phyloP scores from a whole-genome alignment of 2,329 filamentous ascomycete genomes.

The Talaromyces sp. region DNA sequence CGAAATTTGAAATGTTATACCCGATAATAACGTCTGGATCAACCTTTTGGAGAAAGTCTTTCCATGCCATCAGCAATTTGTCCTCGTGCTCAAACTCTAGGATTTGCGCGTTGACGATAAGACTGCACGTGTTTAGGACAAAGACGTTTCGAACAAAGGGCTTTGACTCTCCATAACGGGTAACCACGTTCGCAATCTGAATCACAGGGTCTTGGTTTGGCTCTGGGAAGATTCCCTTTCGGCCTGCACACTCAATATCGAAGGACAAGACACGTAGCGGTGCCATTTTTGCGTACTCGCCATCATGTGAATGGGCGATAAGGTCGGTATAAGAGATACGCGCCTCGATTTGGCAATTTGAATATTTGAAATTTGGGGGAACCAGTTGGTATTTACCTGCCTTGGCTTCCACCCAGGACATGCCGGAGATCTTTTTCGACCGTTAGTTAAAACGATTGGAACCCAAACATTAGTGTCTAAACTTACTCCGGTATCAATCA shows the following conservation, averaged over 20 bases:
- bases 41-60: slow-evolving; percentile 80
- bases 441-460: slow-evolving; percentile 4
- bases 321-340: slow-evolving; percentile 76
- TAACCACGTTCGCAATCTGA: slow-evolving; percentile 96
- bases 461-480: background rate
- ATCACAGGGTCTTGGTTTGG: slow-evolving; percentile 89
- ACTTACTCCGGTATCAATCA: slow-evolving; percentile 86
- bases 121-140: slow-evolving; percentile 83
- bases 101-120: slow-evolving; percentile 92
- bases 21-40: slow-evolving; percentile 98
- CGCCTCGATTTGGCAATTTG: slow-evolving; percentile 95
- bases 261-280: slow-evolving; percentile 90
- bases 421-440: slow-evolving; percentile 66
- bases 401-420: slow-evolving; percentile 94
- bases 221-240: slow-evolving; percentile 96
- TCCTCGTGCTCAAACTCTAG: slow-evolving; percentile 76
- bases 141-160: slow-evolving; percentile 97
- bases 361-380: slow-evolving; percentile 63
- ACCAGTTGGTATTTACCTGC: slow-evolving; percentile 69
- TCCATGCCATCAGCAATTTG: slow-evolving; percentile 89
- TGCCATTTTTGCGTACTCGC: slow-evolving; percentile 97
- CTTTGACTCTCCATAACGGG: slow-evolving; percentile 88
- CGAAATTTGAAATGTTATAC: slow-evolving; percentile 98
- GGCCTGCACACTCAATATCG: slow-evolving; percentile 96
- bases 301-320: slow-evolving; percentile 80